A percentile compares a stretch with the other conserved stretches of the same genome.
Evolutionary conservation across 345 rosid genomes (phyloP).

Genomic region (Boechera retrofracta): DNA sequence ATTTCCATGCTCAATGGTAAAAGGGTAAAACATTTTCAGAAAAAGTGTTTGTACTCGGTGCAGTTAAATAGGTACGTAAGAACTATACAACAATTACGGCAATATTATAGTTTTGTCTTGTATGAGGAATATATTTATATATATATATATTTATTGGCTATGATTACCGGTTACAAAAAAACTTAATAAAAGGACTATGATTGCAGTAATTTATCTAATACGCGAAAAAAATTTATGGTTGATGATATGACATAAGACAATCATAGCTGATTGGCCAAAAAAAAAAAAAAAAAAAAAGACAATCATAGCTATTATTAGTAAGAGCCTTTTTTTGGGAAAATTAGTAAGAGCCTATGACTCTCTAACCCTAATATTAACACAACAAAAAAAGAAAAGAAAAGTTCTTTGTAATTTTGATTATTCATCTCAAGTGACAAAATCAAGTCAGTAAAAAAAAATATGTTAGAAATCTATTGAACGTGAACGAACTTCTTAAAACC

Average conservation of each 20-base stretch:
- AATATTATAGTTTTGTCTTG: conserved; percentile 22
- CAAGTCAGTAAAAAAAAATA: background rate
- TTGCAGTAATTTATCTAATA: conserved; percentile 33
- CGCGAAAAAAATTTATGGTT: conserved; percentile 17
- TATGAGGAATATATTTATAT: background rate
- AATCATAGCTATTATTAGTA: conserved; percentile 5
- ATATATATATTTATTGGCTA: background rate
- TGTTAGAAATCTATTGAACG: background rate
- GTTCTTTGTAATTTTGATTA: conserved; percentile 1
- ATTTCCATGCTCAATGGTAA: conserved; percentile 4
- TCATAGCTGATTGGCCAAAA: background rate
- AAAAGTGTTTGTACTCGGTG: conserved; percentile 28
- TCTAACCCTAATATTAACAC: background rate
- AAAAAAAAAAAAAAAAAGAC: background rate
- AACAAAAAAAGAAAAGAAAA: background rate
- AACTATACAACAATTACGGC: conserved; percentile 12
- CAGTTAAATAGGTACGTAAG: conserved; percentile 15
- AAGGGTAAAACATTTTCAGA: background rate
- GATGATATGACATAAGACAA: conserved; percentile 35
- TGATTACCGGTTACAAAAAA: background rate
- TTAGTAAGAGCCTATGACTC: background rate
- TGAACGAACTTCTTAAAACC: background rate
- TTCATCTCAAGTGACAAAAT: background rate
- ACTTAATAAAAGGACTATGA: background rate
- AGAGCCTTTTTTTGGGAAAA: background rate